These are phyloP conservation scores for Cryomyces minteri DNA, from an alignment of 495 filamentous ascomycete species.

Conservation along the genomic window DNA sequence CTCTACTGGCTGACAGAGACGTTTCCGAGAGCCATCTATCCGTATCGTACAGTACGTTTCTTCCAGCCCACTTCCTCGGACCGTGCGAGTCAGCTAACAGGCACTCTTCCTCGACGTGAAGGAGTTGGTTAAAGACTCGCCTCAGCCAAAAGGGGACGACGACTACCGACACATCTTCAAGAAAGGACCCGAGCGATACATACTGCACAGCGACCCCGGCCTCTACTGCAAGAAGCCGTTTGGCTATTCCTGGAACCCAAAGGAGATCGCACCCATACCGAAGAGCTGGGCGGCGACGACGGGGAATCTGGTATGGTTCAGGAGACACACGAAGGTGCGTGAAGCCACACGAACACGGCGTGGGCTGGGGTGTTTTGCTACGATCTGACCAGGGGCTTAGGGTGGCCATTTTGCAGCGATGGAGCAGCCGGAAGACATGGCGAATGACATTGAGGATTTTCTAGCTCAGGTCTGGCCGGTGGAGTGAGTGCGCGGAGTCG, in stretches of 20 bases:
- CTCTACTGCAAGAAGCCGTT: conserved; percentile 27
- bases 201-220: not conserved
- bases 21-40: conserved; percentile 36
- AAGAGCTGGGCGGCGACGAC: conserved; percentile 30
- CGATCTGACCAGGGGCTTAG: not conserved
- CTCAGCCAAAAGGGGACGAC: not conserved
- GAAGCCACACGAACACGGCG: not conserved
- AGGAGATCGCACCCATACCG: conserved; percentile 32
- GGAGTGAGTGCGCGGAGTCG: not conserved
- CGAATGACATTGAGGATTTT: conserved; percentile 40
- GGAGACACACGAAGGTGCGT: conserved; percentile 21
- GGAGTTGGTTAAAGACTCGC: not conserved
- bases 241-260: conserved; percentile 38
- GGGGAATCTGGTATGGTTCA: conserved; percentile 29
- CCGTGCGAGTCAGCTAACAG: no score
- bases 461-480: conserved; percentile 18
- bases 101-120: not conserved
- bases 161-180: not conserved
- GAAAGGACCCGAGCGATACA: not conserved
- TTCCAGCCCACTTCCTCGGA: no score
- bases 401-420: conserved; percentile 49
- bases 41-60: conserved; percentile 18
- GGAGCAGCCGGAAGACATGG: conserved; percentile 33
- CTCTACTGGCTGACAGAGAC: conserved; percentile 50
- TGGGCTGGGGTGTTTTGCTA: not conserved